These are phyloP conservation scores for Corymbia citriodora DNA, from an alignment of 441 rosid genomes.

Conservation along the genomic window DNA sequence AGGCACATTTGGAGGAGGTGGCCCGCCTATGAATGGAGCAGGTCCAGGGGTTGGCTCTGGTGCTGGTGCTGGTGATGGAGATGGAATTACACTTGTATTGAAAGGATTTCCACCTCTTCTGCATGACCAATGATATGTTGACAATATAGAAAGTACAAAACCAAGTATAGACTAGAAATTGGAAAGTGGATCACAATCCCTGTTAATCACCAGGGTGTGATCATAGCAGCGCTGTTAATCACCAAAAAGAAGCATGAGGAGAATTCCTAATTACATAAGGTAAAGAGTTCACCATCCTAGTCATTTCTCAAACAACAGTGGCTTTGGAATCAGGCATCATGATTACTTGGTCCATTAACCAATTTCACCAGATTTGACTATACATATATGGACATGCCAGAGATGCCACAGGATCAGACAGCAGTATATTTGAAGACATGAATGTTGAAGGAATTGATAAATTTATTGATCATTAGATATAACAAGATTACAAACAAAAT, in stretches of 20 bases:
- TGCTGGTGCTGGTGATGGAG: slow-evolving; percentile 32
- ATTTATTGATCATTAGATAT: neutral
- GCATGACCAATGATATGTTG: slow-evolving; percentile 15
- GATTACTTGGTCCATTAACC: neutral
- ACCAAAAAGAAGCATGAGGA: neutral
- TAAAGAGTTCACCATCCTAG: neutral
- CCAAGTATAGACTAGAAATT: neutral
- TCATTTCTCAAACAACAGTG: neutral
- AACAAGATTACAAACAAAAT: neutral
- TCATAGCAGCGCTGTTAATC: neutral
- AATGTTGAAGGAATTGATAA: neutral
- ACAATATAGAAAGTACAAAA: neutral
- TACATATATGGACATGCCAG: neutral
- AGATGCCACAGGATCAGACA: neutral
- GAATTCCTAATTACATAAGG: neutral
- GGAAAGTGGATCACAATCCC: neutral
- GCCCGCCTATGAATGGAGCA: slow-evolving; percentile 38
- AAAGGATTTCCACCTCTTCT: slow-evolving; percentile 95
- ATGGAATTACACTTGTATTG: slow-evolving; percentile 59
- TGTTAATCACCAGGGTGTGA: neutral
- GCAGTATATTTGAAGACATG: neutral
- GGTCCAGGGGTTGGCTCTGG: slow-evolving; percentile 6
- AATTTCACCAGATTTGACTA: neutral
- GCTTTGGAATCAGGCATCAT: neutral
- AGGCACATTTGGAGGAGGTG: slow-evolving; percentile 41